Evolutionary conservation across 352 stramenopile species (phyloP).

Genomic region (Nothophytophthora sp.): DNA sequence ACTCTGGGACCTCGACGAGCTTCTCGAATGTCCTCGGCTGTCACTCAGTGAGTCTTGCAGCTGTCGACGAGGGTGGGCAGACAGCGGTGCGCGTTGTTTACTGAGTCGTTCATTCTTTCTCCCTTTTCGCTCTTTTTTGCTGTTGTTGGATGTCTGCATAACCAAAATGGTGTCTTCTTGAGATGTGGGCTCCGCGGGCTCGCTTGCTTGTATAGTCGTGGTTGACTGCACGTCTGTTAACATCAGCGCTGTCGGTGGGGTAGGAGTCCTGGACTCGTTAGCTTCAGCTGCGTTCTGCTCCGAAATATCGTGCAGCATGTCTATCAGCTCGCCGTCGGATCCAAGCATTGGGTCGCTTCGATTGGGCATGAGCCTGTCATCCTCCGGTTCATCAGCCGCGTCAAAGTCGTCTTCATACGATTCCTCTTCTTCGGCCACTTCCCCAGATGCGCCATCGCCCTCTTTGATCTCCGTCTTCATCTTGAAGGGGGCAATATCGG

Average conservation of each 20-base stretch:
- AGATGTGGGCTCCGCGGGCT: background rate
- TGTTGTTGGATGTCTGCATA: background rate
- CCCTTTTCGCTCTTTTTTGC: background rate
- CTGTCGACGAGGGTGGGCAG: slow-evolving; percentile 7
- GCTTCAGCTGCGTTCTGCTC: background rate
- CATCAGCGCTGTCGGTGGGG: background rate
- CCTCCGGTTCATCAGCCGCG: slow-evolving; percentile 9
- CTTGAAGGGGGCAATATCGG: background rate
- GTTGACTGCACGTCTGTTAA: slow-evolving; percentile 14
- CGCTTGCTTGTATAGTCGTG: slow-evolving; percentile 24
- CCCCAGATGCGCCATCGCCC: background rate
- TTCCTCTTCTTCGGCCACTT: slow-evolving; percentile 24
- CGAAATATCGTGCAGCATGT: slow-evolving; percentile 34
- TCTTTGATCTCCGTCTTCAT: background rate
- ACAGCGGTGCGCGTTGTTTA: background rate
- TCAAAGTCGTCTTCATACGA: slow-evolving; percentile 56
- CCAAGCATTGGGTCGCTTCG: slow-evolving; percentile 5
- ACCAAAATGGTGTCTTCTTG: background rate
- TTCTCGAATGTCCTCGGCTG: background rate
- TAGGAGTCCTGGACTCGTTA: background rate
- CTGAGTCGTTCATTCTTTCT: background rate
- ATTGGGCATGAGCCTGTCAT: slow-evolving; percentile 8
- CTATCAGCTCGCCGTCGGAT: slow-evolving; percentile 43
- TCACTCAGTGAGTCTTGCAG: slow-evolving; percentile 1
- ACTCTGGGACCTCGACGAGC: background rate